Conservation (phyloP, 2,329 filamentous ascomycete species). For the Fusarium globosum region DNA sequence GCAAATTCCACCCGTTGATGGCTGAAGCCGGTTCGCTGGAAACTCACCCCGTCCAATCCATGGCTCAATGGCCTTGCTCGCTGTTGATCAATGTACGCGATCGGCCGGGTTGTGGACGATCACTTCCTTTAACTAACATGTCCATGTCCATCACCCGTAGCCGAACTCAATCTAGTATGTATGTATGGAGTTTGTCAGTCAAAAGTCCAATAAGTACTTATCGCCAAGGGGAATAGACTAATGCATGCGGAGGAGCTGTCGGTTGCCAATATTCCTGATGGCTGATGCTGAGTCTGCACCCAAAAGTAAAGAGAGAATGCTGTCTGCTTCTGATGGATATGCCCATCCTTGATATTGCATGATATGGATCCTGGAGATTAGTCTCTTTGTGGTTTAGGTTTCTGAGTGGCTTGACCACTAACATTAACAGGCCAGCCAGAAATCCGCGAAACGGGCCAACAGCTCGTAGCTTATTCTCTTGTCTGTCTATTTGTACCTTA, state of each 20-base stretch:
- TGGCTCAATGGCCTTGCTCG: not conserved
- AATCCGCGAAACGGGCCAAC: slow-evolving; percentile 3
- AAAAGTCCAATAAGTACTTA: not conserved
- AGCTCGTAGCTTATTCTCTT: not conserved
- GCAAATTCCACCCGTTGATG: not conserved
- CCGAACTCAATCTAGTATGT: slow-evolving; percentile 12
- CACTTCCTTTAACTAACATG: slow-evolving; percentile 17
- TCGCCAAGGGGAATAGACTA: not conserved
- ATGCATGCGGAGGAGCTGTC: not conserved
- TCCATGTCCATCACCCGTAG: slow-evolving; percentile 30
- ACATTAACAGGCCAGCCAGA: not conserved
- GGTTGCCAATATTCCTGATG: not conserved
- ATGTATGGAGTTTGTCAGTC: slow-evolving; percentile 16
- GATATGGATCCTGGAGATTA: not conserved
- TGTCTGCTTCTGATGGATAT: not conserved
- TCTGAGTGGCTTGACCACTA: slow-evolving; percentile 1
- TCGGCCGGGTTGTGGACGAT: slow-evolving; percentile 22
- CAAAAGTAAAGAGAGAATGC: not conserved
- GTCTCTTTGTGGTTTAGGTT: not conserved
- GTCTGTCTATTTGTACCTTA: not conserved
- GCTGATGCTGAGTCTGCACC: not conserved
- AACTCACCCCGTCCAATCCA: not conserved
- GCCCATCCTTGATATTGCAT: slow-evolving; percentile 3
- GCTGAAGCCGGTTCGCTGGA: not conserved
- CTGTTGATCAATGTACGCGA: slow-evolving; percentile 29